These are phyloP conservation scores for Candolleomyces eurysporus DNA, from an alignment of 768 basidiomycete genomes.

Conservation along the genomic window DNA sequence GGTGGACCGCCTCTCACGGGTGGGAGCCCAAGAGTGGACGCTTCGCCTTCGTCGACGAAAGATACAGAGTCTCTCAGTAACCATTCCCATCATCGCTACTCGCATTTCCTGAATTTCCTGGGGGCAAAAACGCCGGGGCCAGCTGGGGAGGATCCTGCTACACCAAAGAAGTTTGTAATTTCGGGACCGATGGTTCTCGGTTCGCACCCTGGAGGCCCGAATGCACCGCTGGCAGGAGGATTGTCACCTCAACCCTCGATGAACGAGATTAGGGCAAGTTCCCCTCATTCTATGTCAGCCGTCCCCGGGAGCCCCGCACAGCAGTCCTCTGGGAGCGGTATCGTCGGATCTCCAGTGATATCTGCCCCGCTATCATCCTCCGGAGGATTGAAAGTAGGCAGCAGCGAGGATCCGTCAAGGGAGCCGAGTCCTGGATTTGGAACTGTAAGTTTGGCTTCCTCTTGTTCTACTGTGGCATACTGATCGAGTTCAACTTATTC, in stretches of 20 bases:
- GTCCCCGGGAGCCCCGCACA: neutral
- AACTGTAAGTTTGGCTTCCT: slow-evolving; percentile 38
- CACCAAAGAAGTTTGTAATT: slow-evolving; percentile 49
- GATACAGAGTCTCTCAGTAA: no score
- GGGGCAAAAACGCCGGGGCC: slow-evolving; percentile 43
- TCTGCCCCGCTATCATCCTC: neutral
- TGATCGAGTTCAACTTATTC: neutral
- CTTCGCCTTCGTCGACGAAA: neutral
- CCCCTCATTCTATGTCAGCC: no score
- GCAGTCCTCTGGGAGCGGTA: neutral
- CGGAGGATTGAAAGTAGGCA: neutral
- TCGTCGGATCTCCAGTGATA: neutral
- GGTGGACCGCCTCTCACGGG: neutral
- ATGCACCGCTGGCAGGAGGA: no score
- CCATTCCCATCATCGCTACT: neutral
- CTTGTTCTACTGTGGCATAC: neutral
- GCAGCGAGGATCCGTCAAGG: slow-evolving; percentile 17
- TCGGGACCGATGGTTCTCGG: slow-evolving; percentile 63
- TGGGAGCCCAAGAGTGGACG: neutral
- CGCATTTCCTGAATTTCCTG: slow-evolving; percentile 18
- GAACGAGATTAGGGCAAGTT: no score
- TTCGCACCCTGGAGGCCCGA: slow-evolving; percentile 3
- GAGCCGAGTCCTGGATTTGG: slow-evolving; percentile 66
- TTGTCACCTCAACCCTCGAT: no score
- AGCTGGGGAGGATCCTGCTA: slow-evolving; percentile 23